These are phyloP conservation scores for Arthrobotrys conoides DNA, from an alignment of 2,329 filamentous ascomycete genomes.

Conservation along the genomic window DNA sequence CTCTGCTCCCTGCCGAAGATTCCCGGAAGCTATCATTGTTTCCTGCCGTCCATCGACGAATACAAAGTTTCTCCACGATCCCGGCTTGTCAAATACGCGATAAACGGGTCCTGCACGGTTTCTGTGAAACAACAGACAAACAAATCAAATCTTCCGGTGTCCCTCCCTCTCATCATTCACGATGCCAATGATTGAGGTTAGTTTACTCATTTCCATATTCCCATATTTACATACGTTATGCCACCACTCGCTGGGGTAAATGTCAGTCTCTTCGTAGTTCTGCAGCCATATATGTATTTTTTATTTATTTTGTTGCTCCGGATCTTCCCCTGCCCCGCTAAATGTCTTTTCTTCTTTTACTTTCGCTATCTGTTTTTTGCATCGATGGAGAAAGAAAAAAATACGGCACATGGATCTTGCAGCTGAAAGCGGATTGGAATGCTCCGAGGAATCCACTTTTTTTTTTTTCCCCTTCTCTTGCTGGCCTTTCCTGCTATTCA, in stretches of 20 bases:
- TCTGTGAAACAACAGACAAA: conserved; percentile 28
- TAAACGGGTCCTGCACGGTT: neutral
- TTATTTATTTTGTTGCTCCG: conserved; percentile 7
- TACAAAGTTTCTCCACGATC: conserved; percentile 13
- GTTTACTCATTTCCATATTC: conserved; percentile 1
- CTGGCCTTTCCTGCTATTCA: neutral
- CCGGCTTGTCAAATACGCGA: conserved; percentile 26
- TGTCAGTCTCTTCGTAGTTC: neutral
- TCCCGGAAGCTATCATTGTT: conserved; percentile 35
- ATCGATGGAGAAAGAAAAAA: conserved; percentile 7
- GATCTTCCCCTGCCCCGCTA: conserved; percentile 9
- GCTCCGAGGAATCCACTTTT: conserved; percentile 32
- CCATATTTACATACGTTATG: conserved; percentile 5
- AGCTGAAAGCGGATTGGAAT: conserved; percentile 56
- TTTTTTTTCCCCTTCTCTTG: neutral
- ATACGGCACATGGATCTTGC: conserved; percentile 26
- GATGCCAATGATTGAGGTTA: conserved; percentile 60
- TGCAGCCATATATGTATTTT: neutral
- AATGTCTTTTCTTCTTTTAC: conserved; percentile 13
- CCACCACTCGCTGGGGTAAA: neutral
- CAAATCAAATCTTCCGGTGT: conserved; percentile 48
- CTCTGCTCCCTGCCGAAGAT: conserved; percentile 35
- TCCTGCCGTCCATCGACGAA: neutral
- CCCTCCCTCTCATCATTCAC: conserved; percentile 4
- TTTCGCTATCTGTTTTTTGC: conserved; percentile 5